A percentile compares a stretch with the other conserved stretches of the same genome.
Conservation (phyloP, 768 basidiomycete species). For the Rhodotorula babjevae region DNA sequence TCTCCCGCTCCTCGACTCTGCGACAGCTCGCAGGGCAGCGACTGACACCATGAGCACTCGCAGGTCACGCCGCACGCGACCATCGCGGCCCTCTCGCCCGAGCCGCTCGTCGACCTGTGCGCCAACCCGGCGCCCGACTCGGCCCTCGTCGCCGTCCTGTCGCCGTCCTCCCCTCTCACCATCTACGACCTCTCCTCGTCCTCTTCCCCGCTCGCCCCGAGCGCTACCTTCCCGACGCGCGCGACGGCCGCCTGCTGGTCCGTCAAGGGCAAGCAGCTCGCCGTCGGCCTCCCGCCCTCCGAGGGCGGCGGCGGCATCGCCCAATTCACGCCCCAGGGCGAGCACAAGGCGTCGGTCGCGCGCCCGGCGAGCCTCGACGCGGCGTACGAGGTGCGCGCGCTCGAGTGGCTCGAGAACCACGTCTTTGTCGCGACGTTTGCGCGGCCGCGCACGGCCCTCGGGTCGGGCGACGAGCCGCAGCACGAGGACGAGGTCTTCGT, state of each 20-base stretch:
- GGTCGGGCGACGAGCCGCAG: conserved; percentile 36
- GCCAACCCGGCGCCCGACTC: conserved; percentile 29
- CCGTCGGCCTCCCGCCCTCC: conserved; percentile 39
- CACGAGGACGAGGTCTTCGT: conserved; percentile 47
- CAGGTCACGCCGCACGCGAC: conserved; percentile 26
- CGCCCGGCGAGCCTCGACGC: conserved; percentile 34
- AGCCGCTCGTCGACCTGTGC: conserved; percentile 35
- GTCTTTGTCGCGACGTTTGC: conserved; percentile 48
- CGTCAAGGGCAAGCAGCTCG: conserved; percentile 51
- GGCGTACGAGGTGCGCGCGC: conserved; percentile 13
- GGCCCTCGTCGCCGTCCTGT: conserved; percentile 34
- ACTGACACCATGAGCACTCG: not conserved
- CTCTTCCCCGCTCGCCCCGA: not conserved
- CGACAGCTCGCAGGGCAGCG: too few species aligned
- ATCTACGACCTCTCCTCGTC: conserved; percentile 18
- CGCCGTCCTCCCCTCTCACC: conserved; percentile 14
- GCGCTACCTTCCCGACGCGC: conserved; percentile 5
- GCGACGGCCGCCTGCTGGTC: conserved; percentile 48
- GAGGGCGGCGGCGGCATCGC: conserved; percentile 40
- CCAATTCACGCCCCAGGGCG: conserved; percentile 49
- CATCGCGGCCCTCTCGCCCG: conserved; percentile 15
- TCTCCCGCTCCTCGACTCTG: not conserved
- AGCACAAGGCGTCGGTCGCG: conserved; percentile 45
- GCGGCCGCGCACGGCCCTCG: not conserved
- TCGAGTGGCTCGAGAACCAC: conserved; percentile 52